Percentiles rank a stretch among this genome's conserved stretches.
Evolutionary conservation across 2,329 filamentous ascomycete species (phyloP).

Genomic region (Pseudopyricularia cyperi): DNA sequence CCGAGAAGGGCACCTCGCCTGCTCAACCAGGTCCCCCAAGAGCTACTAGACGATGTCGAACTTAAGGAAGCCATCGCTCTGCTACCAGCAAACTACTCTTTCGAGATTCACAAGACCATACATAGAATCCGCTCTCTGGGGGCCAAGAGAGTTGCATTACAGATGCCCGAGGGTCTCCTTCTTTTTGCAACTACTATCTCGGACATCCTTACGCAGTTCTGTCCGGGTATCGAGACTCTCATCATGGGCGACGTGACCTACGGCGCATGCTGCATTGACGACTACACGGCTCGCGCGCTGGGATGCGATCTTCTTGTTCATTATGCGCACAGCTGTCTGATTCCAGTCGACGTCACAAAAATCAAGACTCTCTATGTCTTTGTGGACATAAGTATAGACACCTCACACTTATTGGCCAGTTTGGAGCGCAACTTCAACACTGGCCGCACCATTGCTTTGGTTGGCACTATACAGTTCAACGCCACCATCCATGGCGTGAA

Average conservation of each 20-base stretch:
- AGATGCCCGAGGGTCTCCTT: constrained; percentile 91
- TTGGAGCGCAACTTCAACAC: constrained; percentile 77
- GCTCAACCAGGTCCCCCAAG: constrained; percentile 80
- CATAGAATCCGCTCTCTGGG: constrained; percentile 74
- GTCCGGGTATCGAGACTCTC: constrained; percentile 76
- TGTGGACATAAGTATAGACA: constrained; percentile 94
- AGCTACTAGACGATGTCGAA: constrained; percentile 72
- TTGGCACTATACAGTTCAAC: constrained; percentile 98
- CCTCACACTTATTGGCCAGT: constrained; percentile 71
- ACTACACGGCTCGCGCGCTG: constrained; percentile 88
- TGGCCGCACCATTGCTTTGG: constrained; percentile 79
- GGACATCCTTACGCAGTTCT: constrained; percentile 91
- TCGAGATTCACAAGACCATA: constrained; percentile 97
- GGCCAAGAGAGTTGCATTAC: constrained; percentile 77
- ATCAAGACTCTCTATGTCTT: constrained; percentile 98
- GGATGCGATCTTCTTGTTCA: constrained; percentile 92
- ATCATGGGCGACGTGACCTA: constrained; percentile 99
- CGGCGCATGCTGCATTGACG: constrained; percentile 95
- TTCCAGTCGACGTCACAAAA: constrained; percentile 90
- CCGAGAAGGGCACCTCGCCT: constrained; percentile 62
- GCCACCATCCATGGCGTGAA: constrained; percentile 83
- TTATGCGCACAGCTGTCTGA: constrained; percentile 93
- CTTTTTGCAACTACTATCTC: constrained; percentile 96
- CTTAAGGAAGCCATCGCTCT: constrained; percentile 80
- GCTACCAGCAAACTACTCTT: constrained; percentile 91